Evolutionary conservation across 306 rosid species (phyloP), one percentile per base, ranked within the genome.

Genomic region (Vigna angularis): DNA sequence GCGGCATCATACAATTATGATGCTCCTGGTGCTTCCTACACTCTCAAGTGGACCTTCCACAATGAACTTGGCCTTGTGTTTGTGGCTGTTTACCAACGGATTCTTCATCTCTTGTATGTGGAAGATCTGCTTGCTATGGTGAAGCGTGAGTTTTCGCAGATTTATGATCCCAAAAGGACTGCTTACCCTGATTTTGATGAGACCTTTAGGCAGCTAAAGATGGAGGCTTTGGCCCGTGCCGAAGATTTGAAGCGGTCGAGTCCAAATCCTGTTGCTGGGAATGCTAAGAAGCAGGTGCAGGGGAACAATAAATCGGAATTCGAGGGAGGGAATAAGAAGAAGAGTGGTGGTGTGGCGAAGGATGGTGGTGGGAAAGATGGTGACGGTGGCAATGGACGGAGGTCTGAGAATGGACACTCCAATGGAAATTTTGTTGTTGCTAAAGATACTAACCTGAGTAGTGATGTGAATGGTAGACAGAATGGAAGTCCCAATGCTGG

Each of bases 41-140:
- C 98, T 64, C 96, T 93, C 67, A 93, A 93, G 75, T 93, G 96
- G 98, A 90, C 91, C 79, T 93, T 90, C 88, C 96, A 90, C 73
- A 93, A 93, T 9, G 96, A 93, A 58, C 94, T 93, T 44, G 96
- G 92, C 49, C 87, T 93, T 30, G 94, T 90, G 12, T 93, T 93
- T 70, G 98, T 93, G 2, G 98, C 96, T 14, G 93, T 93, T 51
- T 93, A 93, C 67, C 96, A 93, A 71, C 79, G 89, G 82, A 93
- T 93, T 68, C 91, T 93, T 48, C 93, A 93, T 66, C 84, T 93
- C 42, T 52, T 93, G 85, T 93, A 90, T 79, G 96, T 93, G 72
- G 96, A 90, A 15, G 98, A 93, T 66, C 82, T 93, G 70, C 93
- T 93, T 72, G 66, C 91, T 0, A 88, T 81, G 90, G 89, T 90